phyloP scores from a whole-genome alignment of 2,329 filamentous ascomycete species.

The Microcyclospora pomicola region DNA sequence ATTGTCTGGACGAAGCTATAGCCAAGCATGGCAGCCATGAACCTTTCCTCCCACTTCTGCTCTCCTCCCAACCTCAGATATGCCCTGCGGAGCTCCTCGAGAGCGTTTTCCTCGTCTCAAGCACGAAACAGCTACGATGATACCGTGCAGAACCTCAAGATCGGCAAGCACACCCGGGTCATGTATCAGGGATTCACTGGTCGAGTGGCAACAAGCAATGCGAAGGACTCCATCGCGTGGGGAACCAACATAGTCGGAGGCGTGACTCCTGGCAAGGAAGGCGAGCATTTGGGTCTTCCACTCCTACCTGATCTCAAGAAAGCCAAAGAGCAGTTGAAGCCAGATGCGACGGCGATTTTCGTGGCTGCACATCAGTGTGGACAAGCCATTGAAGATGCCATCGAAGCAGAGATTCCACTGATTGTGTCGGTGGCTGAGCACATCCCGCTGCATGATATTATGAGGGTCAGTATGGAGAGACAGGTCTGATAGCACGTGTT shows the following conservation, averaged over 20 bases:
- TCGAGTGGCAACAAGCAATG: slow-evolving; percentile 58
- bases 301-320: slow-evolving; percentile 54
- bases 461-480: slow-evolving; percentile 40
- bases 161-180: slow-evolving; percentile 51
- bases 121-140: slow-evolving; percentile 38
- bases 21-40: too few species aligned
- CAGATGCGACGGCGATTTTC: slow-evolving; percentile 67
- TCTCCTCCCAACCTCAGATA: too few species aligned
- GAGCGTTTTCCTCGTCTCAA: slow-evolving; percentile 17
- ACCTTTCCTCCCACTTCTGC: too few species aligned
- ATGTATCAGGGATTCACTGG: slow-evolving; percentile 62
- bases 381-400: slow-evolving; percentile 63
- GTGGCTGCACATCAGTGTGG: slow-evolving; percentile 63
- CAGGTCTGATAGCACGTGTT: too few species aligned
- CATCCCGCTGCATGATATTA: slow-evolving; percentile 63
- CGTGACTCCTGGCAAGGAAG: slow-evolving; percentile 55
- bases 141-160: slow-evolving; percentile 52
- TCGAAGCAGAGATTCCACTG: slow-evolving; percentile 63
- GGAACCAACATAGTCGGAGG: slow-evolving; percentile 71
- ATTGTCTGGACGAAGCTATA: too few species aligned
- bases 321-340: slow-evolving; percentile 56
- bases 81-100: not conserved
- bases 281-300: slow-evolving; percentile 59
- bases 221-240: slow-evolving; percentile 60
- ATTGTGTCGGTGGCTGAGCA: slow-evolving; percentile 71